A percentile compares a stretch with the other conserved stretches of the same genome.
Evolutionary conservation across 164 flowering plant genomes (phyloP).

Genomic region (Hamamelis virginiana): DNA sequence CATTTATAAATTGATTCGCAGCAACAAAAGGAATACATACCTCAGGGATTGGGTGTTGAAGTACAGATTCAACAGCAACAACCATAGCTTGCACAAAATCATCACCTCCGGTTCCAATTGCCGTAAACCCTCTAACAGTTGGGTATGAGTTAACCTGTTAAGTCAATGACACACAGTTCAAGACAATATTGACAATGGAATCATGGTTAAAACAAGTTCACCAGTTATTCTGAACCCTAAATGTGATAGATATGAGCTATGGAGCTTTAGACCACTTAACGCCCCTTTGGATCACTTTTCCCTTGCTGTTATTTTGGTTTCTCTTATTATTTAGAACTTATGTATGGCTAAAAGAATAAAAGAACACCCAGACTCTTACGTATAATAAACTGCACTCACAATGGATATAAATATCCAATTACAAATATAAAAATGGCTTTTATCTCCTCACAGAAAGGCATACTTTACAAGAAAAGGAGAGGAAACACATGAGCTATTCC

Average conservation of each 20-base stretch:
- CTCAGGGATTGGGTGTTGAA: conserved; percentile 82
- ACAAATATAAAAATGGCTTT: too few relatives aligned
- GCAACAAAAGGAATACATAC: conserved; percentile 30
- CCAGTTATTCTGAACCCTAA: background rate
- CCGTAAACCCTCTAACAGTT: conserved; percentile 91
- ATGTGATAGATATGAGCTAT: too few relatives aligned
- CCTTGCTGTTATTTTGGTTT: too few relatives aligned
- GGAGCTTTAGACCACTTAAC: too few relatives aligned
- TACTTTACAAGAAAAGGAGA: too few relatives aligned
- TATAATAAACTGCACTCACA: background rate
- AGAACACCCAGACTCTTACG: background rate
- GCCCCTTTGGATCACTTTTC: too few relatives aligned
- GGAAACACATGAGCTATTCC: too few relatives aligned
- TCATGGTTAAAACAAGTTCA: background rate
- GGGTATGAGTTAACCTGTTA: conserved; percentile 85
- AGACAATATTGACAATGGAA: background rate
- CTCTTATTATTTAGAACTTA: too few relatives aligned
- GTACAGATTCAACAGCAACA: conserved; percentile 91
- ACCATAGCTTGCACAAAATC: conserved; percentile 98
- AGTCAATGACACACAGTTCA: background rate
- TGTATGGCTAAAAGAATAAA: background rate
- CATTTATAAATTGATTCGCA: background rate
- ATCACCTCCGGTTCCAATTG: conserved; percentile 96
- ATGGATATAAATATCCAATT: too few relatives aligned
- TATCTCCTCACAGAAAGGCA: too few relatives aligned